Percentiles rank a stretch among this genome's conserved stretches.
Evolutionary conservation across 768 basidiomycete species (phyloP).

Genomic region (Calocybe cyanea): DNA sequence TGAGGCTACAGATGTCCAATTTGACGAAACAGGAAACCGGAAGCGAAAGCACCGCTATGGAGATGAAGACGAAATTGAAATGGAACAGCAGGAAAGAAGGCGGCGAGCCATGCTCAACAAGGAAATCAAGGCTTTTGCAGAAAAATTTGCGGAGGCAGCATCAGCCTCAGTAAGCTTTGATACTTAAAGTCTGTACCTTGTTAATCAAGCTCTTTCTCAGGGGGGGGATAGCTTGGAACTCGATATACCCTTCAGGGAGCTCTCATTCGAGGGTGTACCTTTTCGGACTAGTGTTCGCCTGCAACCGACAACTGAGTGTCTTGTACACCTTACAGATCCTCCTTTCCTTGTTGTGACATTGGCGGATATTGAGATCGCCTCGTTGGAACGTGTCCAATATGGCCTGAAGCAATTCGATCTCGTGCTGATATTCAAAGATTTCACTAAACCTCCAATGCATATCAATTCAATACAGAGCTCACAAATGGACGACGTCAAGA

Average conservation of each 20-base stretch:
- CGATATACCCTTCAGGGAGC: conserved; percentile 95
- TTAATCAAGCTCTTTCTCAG: conserved; percentile 17
- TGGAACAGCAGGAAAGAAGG: conserved; percentile 95
- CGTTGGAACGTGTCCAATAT: conserved; percentile 95
- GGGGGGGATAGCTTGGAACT: conserved; percentile 85
- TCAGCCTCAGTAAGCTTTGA: conserved; percentile 58
- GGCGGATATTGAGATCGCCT: conserved; percentile 93
- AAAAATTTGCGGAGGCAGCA: conserved; percentile 85
- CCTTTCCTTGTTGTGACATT: conserved; percentile 96
- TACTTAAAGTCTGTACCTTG: background rate
- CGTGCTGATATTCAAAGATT: conserved; percentile 96
- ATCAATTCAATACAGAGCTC: conserved; percentile 93
- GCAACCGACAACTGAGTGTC: conserved; percentile 94
- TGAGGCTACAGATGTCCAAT: conserved; percentile 95
- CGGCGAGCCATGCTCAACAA: conserved; percentile 86
- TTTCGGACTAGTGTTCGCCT: conserved; percentile 92
- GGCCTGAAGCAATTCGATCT: conserved; percentile 96
- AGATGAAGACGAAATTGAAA: conserved; percentile 98
- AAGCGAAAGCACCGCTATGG: conserved; percentile 96
- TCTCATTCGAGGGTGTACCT: conserved; percentile 96
- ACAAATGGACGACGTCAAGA: conserved; percentile 95
- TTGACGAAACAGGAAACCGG: conserved; percentile 98
- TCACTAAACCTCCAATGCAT: conserved; percentile 86
- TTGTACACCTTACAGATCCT: conserved; percentile 91
- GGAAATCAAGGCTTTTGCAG: conserved; percentile 90